Conservation (phyloP, 352 stramenopile species). For the Globisporangium orthogonon region DNA sequence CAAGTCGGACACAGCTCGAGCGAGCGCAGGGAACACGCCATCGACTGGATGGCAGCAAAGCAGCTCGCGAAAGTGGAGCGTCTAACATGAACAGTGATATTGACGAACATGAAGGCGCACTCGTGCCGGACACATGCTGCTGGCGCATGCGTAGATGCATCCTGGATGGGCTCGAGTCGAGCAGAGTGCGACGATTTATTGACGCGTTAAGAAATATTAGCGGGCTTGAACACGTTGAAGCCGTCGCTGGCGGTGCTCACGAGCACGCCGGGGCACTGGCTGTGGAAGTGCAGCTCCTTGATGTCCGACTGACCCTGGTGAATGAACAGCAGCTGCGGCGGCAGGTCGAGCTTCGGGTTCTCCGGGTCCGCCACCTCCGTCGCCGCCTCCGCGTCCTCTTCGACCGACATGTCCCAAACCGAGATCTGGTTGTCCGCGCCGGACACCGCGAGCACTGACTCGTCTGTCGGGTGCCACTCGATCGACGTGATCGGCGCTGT, state of each 20-base stretch:
- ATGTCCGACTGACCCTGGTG: slow-evolving; percentile 98
- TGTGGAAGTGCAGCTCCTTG: slow-evolving; percentile 99
- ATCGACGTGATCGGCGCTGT: slow-evolving; percentile 96
- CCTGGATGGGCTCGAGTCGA: not conserved
- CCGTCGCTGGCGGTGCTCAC: slow-evolving; percentile 95
- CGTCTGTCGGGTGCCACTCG: slow-evolving; percentile 99
- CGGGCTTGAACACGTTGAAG: slow-evolving; percentile 98
- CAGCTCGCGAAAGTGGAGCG: no score
- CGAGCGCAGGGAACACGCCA: no score
- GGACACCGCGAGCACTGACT: slow-evolving; percentile 94
- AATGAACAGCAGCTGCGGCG: slow-evolving; percentile 98
- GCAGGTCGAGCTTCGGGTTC: slow-evolving; percentile 85
- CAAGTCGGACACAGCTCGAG: no score
- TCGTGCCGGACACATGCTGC: not conserved
- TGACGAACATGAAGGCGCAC: not conserved
- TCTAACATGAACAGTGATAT: no score
- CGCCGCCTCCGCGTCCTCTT: slow-evolving; percentile 92
- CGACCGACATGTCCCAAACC: slow-evolving; percentile 99
- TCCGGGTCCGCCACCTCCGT: slow-evolving; percentile 30
- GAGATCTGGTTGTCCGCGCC: slow-evolving; percentile 96
- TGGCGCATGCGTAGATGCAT: not conserved
- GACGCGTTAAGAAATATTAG: slow-evolving; percentile 83
- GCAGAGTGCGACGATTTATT: not conserved
- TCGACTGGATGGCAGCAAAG: no score
- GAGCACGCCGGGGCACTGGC: slow-evolving; percentile 96